Evolutionary conservation across 306 rosid genomes (phyloP).

Genomic region (Lathyrus aphaca): DNA sequence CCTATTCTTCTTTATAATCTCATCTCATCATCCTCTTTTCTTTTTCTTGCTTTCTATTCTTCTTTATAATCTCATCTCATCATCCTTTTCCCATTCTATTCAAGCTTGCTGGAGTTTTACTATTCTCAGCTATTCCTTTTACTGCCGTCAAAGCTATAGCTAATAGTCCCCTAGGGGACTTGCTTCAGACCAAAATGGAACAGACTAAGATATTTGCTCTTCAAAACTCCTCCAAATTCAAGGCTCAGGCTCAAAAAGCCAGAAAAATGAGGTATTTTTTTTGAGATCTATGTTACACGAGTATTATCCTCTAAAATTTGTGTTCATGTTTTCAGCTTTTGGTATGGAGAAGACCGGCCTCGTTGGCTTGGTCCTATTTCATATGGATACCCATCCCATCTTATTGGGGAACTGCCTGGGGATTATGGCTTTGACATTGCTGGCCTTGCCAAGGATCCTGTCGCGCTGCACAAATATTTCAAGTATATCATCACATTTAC

Average conservation of each 20-base stretch:
- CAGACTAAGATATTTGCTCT: slow-evolving; percentile 56
- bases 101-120: slow-evolving; percentile 84
- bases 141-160: slow-evolving; percentile 88
- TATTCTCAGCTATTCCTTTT: slow-evolving; percentile 91
- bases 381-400: slow-evolving; percentile 76
- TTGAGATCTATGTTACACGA: background rate
- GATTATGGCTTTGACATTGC: slow-evolving; percentile 91
- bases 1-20: background rate
- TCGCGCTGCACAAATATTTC: slow-evolving; percentile 67
- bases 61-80: background rate
- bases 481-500: slow-evolving; percentile 49
- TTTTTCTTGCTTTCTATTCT: background rate
- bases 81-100: background rate
- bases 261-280: slow-evolving; percentile 57
- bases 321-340: slow-evolving; percentile 54
- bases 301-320: slow-evolving; percentile 1
- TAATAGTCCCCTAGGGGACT: slow-evolving; percentile 82
- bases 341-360: slow-evolving; percentile 92
- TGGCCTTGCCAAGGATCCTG: slow-evolving; percentile 75
- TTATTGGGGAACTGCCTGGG: slow-evolving; percentile 85
- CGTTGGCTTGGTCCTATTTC: slow-evolving; percentile 96
- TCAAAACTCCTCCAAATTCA: slow-evolving; percentile 61
- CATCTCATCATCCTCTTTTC: background rate
- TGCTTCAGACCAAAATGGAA: slow-evolving; percentile 70
- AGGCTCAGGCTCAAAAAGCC: slow-evolving; percentile 57